These are phyloP conservation scores for Ustilago loliicola DNA, from an alignment of 1,284 basidiomycete genomes.

Conservation along the genomic window DNA sequence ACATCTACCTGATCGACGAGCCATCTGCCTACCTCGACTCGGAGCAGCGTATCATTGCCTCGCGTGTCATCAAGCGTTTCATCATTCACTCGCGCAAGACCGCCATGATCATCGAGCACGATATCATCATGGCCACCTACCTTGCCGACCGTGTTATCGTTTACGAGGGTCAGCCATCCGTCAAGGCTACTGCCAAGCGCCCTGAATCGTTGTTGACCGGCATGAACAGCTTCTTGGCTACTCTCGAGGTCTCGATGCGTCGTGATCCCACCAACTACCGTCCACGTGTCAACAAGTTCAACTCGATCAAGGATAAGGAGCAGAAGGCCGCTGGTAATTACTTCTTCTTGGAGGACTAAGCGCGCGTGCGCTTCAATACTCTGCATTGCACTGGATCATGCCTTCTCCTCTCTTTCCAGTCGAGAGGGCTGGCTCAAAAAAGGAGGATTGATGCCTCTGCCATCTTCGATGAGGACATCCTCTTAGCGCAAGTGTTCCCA, in stretches of 20 bases:
- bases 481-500: neutral
- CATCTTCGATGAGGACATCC: neutral
- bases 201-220: conserved; percentile 68
- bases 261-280: conserved; percentile 69
- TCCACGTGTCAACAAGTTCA: conserved; percentile 70
- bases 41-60: conserved; percentile 70
- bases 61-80: conserved; percentile 70
- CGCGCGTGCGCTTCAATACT: neutral
- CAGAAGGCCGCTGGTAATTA: conserved; percentile 69
- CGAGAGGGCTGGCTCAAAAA: neutral
- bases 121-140: conserved; percentile 70
- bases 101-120: conserved; percentile 70
- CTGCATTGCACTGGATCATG: conserved; percentile 6
- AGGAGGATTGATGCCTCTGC: neutral
- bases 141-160: conserved; percentile 69
- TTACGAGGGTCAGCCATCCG: conserved; percentile 68
- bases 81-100: conserved; percentile 71
- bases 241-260: conserved; percentile 69
- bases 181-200: conserved; percentile 65
- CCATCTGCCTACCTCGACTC: conserved; percentile 70
- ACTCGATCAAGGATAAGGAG: conserved; percentile 70
- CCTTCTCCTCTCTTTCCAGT: neutral
- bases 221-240: conserved; percentile 69
- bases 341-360: conserved; percentile 69
- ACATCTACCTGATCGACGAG: conserved; percentile 70